Evolutionary conservation across 2,329 filamentous ascomycete genomes (phyloP), one percentile per base, ranked within the genome.

Genomic region (Monosporascus sp.): DNA sequence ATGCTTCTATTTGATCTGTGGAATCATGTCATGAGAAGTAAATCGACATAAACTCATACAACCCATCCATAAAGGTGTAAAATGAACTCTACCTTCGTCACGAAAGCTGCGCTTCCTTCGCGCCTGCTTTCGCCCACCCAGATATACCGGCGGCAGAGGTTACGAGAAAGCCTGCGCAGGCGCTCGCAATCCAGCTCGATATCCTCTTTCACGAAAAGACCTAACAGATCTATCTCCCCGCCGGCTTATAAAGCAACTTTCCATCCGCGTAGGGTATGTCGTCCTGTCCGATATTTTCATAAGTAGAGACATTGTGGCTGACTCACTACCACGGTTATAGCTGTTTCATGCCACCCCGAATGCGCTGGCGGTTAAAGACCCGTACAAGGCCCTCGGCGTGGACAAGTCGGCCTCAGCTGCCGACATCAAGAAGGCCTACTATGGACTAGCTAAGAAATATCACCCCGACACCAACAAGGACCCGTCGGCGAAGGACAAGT

Each of bases 381-480:
- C 94, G 1, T 99, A 99, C 72, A 82, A 85, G 60, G 81, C 89
- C 4, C 85, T 99, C 28, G 94, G 94, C 15, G 90, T 99, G 31
- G 78, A 78, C 65, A 96, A 93, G 70, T 80, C 74, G 57, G 90
- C 94, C n/a, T 86, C 89, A 1, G 76, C 91, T 3, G 78, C 84
- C 55, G 93, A 97, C 37, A 97, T 99, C 70, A 99, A 99, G 71
- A 97, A 97, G 72, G 92, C 94, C 3, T 99, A 99, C 77, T 99
- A 99, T 69, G 90, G 92, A 49, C 78, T 97, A 55, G 94, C 94
- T 20, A 99, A 99, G 74, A 99, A 97, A 68, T 99, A 85, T 69
- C 94, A 99, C 66, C 94, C 94, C 8, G 94, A 99, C 70, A 97
- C 94, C 37, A 99, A 97, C 78, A 97, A 97, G 71, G 94, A 97